Base-by-base conservation (phyloP, 805 yeast genomes). In the Lachancea sp. region DNA sequence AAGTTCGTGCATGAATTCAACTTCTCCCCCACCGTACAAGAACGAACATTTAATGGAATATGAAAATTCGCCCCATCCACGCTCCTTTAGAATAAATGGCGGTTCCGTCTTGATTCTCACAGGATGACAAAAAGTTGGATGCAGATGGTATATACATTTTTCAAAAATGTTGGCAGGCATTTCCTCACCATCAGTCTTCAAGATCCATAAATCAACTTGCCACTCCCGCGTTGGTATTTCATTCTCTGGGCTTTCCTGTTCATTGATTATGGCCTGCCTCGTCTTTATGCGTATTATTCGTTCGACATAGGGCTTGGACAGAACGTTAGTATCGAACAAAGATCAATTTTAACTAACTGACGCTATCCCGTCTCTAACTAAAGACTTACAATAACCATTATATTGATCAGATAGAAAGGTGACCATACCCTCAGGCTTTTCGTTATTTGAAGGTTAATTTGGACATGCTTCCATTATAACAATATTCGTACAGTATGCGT, bases 31-130 rank as follows among this genome's bases (percentile, higher is more conserved):
- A 51, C 80, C 81, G 42, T 88, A 95, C 11, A 78, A 71, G 35
- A 83, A 69, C 43, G 80, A 79, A 40, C 90, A 70, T 4, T 80
- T 70, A 44, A 92, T 79, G 20, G 83, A 83, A 60, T 90, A 71
- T 56, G 85, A 95, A 56, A 90, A 90, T 55, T 89, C 97, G 56
- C 97, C 98, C 97, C 97, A 90, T 34, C 97, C 98, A 63, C 82
- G 77, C 63, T 90, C 97, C 54, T 79, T 83, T 40, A 90, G 75
- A 51, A 65, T 71, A 67, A 88, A 90, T 7, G 97, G 97, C 5
- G 85, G 75, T 56, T 76, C 74, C 55, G 78, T 82, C 54, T 84
- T 52, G 16, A 78, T 68, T 58, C 96, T 74, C 40, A 74, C 76
- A 2, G 97, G 97, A 58, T 85, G 82, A 39, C 74, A 76, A 64